These are phyloP conservation scores for Artemisia argyi DNA, from an alignment of 129 eudicot genomes.

Conservation along the genomic window DNA sequence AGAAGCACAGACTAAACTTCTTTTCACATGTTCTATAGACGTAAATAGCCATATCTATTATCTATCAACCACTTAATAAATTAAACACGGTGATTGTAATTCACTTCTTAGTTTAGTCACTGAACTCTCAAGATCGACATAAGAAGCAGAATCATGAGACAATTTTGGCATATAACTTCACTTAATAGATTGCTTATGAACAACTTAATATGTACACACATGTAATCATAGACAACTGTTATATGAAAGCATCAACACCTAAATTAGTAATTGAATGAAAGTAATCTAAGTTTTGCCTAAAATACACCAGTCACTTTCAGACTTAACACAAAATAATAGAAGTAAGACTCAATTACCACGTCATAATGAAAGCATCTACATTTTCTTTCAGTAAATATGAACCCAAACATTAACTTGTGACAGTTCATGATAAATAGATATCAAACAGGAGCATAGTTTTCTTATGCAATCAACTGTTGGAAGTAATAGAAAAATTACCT, in stretches of 20 bases:
- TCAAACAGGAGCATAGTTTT: background rate
- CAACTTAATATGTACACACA: background rate
- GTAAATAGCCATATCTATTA: background rate
- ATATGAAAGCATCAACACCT: background rate
- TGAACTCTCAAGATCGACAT: slow-evolving; percentile 8
- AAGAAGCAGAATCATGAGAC: background rate
- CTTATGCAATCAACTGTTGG: background rate
- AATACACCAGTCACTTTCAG: background rate
- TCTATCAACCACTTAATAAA: background rate
- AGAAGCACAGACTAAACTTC: slow-evolving; percentile 7
- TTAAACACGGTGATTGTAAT: background rate
- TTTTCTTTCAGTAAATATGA: slow-evolving; percentile 6
- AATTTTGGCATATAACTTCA: background rate
- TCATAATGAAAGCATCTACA: slow-evolving; percentile 3
- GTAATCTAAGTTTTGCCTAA: background rate
- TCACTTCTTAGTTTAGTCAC: background rate
- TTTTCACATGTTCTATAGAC: background rate
- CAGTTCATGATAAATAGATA: background rate
- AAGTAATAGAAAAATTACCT: slow-evolving; percentile 47
- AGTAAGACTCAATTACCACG: background rate
- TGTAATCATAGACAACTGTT: background rate
- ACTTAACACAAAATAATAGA: background rate
- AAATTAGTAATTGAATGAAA: background rate
- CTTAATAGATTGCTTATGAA: background rate
- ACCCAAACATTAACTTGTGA: background rate